Base-by-base conservation (phyloP, 306 rosid genomes). In the Rosa multiflora region DNA sequence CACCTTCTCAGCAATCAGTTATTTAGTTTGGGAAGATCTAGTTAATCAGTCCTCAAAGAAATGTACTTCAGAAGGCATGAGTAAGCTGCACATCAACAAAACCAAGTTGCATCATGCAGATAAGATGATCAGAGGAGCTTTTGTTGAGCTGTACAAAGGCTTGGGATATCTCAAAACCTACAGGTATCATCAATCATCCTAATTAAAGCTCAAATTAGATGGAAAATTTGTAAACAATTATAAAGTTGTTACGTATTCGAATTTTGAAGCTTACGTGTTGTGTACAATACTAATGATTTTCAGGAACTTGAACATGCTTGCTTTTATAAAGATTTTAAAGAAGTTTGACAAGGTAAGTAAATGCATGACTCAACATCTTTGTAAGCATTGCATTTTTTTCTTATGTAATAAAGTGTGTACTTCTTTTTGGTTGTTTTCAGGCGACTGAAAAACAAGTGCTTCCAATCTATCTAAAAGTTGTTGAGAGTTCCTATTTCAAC, bases 291-390 rank as follows among this genome's bases (percentile, higher is more conserved):
- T 74, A 58, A 64, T 77, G 74, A 61, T 56, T 79, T 88, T 72
- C 89, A 95, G 99, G 98, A 89, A 87, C 90, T 86, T 96, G 88
- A 96, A 96, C 85, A 77, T 93, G 88, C 98, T 91, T 79, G 99
- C 98, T 73, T 93, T 96, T 76, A 80, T 89, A 51, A 96, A 96
- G 92, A 96, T 96, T 67, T 82, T 96, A 82, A 96, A 96, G 91
- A 96, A 96, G 87, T 93, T 93, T 79, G 99, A 91, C 89, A 96
- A 96, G 90, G 99, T 90, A 83, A 89, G 88, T 76, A 76, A 37
- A 80, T 73, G 53, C 20, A 5, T 66, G 81, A 76, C 79, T 73
- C 66, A 62, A 15, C 75, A 78, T n/a, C 53, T 51, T 71, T 77
- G 35, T 69, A 44, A 75, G 39, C 48, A 64, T 64, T 39, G 37